Conservation (phyloP, 2,329 filamentous ascomycete genomes). For the Sclerotinia glacialis region DNA sequence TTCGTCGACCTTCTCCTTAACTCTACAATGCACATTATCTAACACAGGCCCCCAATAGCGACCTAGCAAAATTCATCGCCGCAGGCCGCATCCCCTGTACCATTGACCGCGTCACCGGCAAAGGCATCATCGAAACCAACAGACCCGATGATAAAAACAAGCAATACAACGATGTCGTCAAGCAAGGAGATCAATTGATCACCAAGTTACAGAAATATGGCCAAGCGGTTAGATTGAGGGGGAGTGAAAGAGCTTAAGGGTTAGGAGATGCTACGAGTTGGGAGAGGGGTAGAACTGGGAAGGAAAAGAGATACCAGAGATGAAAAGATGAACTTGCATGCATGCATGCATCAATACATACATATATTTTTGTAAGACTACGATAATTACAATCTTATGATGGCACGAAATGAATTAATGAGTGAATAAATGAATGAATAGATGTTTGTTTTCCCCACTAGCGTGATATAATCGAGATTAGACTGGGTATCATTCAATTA, state of each 20-base stretch:
- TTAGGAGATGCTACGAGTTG: too few relatives aligned
- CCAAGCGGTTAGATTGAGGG: slow-evolving; percentile 88
- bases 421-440: neutral
- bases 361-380: slow-evolving; percentile 15
- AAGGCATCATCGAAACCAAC: slow-evolving; percentile 97
- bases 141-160: slow-evolving; percentile 99
- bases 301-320: slow-evolving; percentile 5
- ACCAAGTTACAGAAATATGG: slow-evolving; percentile 99
- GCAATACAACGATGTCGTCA: slow-evolving; percentile 97
- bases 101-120: slow-evolving; percentile 93
- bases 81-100: slow-evolving; percentile 92
- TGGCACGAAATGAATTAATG: neutral
- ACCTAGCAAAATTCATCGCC: slow-evolving; percentile 95
- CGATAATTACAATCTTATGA: slow-evolving; percentile 7
- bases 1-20: neutral
- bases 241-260: slow-evolving; percentile 74
- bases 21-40: neutral
- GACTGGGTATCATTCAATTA: slow-evolving; percentile 2
- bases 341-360: neutral
- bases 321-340: slow-evolving; percentile 3
- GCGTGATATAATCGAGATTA: neutral
- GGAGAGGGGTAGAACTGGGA: too few relatives aligned
- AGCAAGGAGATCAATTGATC: slow-evolving; percentile 95
- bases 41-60: slow-evolving; percentile 50
- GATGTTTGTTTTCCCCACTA: neutral